phyloP scores from a whole-genome alignment of 2,329 filamentous ascomycete genomes.

The Curvularia eragrostidis region DNA sequence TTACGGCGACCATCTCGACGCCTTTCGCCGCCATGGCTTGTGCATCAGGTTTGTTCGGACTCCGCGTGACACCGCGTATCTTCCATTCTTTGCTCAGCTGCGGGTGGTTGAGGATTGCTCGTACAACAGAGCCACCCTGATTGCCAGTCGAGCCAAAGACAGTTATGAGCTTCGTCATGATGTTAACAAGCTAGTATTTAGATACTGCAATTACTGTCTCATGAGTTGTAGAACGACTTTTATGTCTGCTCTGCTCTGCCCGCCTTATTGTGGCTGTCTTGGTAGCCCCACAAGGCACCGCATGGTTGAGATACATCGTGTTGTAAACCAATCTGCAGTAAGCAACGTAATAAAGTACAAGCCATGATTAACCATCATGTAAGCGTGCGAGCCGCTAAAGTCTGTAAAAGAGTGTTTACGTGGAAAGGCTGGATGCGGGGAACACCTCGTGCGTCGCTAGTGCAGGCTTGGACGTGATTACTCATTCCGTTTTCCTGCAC shows the following conservation, averaged over 20 bases:
- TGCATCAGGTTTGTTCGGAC: slow-evolving; percentile 38
- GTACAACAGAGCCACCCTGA: slow-evolving; percentile 59
- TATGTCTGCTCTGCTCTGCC: background rate
- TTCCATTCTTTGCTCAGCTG: slow-evolving; percentile 55
- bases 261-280: background rate
- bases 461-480: background rate
- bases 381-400: background rate
- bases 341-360: background rate
- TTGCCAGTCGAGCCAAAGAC: slow-evolving; percentile 62
- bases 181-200: background rate
- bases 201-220: background rate
- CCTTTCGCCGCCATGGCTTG: slow-evolving; percentile 22
- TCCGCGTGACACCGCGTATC: slow-evolving; percentile 60
- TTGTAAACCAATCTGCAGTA: background rate
- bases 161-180: slow-evolving; percentile 37
- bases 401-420: background rate
- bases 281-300: background rate
- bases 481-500: background rate
- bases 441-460: background rate
- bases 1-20: slow-evolving; percentile 25
- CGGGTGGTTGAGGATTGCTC: slow-evolving; percentile 55
- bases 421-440: background rate
- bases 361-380: background rate
- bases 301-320: background rate
- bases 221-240: background rate